These are phyloP conservation scores for Fusarium aywerte DNA, from an alignment of 2,329 filamentous ascomycete species.

Conservation along the genomic window DNA sequence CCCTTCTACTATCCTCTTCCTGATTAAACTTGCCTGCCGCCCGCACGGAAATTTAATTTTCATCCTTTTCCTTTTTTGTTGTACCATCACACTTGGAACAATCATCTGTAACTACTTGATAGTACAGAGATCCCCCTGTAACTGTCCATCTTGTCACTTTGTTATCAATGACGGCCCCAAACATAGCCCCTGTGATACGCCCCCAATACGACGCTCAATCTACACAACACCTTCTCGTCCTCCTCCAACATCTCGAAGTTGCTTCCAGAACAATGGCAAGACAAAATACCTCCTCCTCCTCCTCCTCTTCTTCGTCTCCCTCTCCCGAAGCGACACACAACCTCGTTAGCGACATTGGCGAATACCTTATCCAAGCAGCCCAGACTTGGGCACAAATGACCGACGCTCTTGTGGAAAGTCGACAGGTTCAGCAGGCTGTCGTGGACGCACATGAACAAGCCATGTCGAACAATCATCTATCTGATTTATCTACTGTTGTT, in stretches of 20 bases:
- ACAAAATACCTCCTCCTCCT: neutral
- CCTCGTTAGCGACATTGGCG: conserved; percentile 50
- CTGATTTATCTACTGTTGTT: conserved; percentile 47
- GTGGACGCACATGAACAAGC: conserved; percentile 47
- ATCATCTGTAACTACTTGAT: too few species aligned
- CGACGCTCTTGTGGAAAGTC: conserved; percentile 47
- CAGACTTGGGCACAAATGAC: conserved; percentile 49
- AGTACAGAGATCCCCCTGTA: neutral
- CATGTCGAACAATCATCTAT: conserved; percentile 39
- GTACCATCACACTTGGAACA: neutral
- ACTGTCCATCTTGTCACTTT: neutral
- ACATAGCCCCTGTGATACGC: conserved; percentile 1
- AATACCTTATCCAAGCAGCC: conserved; percentile 50
- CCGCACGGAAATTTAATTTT: neutral
- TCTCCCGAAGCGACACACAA: conserved; percentile 32
- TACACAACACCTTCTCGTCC: conserved; percentile 20
- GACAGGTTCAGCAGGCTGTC: conserved; percentile 47
- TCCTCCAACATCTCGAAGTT: conserved; percentile 27
- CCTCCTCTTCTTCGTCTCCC: neutral
- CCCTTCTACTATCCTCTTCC: neutral
- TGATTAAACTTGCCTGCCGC: neutral
- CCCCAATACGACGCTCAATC: conserved; percentile 27
- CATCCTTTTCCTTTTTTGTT: neutral
- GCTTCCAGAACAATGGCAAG: conserved; percentile 27
- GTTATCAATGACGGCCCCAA: conserved; percentile 24